phyloP scores from a whole-genome alignment of 2,329 filamentous ascomycete genomes.

The Pyrenochaeta sp. region DNA sequence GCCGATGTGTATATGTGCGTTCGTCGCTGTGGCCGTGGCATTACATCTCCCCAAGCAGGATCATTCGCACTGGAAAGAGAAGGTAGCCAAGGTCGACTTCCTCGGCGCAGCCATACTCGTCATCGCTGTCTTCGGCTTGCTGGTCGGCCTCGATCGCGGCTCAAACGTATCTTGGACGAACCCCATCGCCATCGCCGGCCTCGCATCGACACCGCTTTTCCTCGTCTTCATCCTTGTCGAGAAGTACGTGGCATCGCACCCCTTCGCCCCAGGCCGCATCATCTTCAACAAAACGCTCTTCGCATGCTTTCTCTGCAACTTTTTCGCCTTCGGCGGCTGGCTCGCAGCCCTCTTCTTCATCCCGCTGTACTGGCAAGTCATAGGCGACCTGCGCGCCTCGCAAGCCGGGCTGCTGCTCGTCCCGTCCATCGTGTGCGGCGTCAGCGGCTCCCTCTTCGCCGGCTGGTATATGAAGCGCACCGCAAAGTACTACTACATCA shows the following conservation, averaged over 20 bases:
- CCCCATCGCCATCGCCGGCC: conserved; percentile 63
- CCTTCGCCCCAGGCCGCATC: conserved; percentile 77
- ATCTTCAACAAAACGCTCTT: conserved; percentile 73
- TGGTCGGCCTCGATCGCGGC: conserved; percentile 75
- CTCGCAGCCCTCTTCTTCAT: conserved; percentile 72
- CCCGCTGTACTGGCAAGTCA: conserved; percentile 80
- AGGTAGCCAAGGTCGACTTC: conserved; percentile 75
- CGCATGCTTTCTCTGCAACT: conserved; percentile 74
- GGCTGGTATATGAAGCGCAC: conserved; percentile 74
- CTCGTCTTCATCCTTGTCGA: conserved; percentile 73
- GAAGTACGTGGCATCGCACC: conserved; percentile 70
- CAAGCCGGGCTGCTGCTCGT: conserved; percentile 70
- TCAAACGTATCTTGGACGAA: conserved; percentile 74
- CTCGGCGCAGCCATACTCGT: conserved; percentile 73
- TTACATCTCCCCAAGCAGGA: conserved; percentile 68
- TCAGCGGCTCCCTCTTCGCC: conserved; percentile 69
- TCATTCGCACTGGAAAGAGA: conserved; percentile 68
- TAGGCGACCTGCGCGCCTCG: conserved; percentile 69
- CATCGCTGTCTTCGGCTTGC: conserved; percentile 68
- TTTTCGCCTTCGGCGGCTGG: conserved; percentile 71
- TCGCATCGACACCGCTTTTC: conserved; percentile 68
- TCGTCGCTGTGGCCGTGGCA: conserved; percentile 67
- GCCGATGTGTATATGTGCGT: conserved; percentile 71
- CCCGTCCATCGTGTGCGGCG: conserved; percentile 68
- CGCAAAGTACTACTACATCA: conserved; percentile 75